phyloP scores from a whole-genome alignment of 345 rosid genomes.

The Cardamine occulta region DNA sequence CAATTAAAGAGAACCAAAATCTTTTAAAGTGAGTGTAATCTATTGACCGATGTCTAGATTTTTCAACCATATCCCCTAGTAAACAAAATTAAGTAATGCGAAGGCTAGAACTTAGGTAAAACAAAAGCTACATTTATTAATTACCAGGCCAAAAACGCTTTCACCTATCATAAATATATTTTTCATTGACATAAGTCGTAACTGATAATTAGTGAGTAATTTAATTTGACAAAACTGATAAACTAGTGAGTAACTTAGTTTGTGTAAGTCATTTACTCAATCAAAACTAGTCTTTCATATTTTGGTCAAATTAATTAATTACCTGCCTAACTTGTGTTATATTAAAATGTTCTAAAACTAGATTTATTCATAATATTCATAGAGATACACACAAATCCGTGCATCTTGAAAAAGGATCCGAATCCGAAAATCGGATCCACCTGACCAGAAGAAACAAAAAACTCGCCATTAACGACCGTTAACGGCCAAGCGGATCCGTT shows the following conservation, averaged over 20 bases:
- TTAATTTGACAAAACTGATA: constrained; percentile 3
- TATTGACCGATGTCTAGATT: not conserved
- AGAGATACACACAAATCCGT: not conserved
- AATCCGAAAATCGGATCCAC: constrained; percentile 33
- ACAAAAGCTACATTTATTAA: not conserved
- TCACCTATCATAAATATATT: not conserved
- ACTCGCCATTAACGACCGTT: constrained; percentile 36
- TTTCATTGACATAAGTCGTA: not conserved
- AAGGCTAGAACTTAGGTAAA: not conserved
- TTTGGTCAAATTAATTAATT: constrained; percentile 17
- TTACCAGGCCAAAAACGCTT: constrained; percentile 23
- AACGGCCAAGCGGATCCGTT: constrained; percentile 30
- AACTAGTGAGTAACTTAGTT: not conserved
- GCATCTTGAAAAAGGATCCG: constrained; percentile 32
- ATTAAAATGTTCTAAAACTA: constrained; percentile 16
- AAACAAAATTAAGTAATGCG: not conserved
- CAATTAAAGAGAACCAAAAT: too few species aligned
- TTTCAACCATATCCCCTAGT: not conserved
- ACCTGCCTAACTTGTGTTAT: constrained; percentile 16
- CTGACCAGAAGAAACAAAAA: constrained; percentile 20
- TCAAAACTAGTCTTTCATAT: not conserved
- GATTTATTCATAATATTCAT: not conserved
- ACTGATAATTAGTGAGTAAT: not conserved
- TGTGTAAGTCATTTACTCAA: not conserved
- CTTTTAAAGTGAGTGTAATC: not conserved